These are phyloP conservation scores for Neurospora sp. DNA, from an alignment of 495 filamentous ascomycete genomes.

Conservation along the genomic window DNA sequence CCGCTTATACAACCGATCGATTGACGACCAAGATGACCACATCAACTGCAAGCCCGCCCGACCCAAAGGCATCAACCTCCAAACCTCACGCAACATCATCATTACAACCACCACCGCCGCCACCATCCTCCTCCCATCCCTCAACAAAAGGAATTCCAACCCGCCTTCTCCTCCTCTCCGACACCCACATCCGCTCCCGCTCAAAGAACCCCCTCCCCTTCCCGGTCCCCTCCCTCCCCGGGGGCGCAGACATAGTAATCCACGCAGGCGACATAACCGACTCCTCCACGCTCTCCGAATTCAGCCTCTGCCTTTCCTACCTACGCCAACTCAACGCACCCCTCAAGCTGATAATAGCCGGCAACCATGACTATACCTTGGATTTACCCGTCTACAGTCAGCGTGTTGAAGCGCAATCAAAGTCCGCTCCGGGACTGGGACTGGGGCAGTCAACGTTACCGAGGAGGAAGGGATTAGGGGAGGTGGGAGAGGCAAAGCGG, in stretches of 20 bases:
- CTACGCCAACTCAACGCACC: constrained; percentile 48
- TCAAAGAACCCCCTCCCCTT: constrained; percentile 14
- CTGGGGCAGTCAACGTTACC: background rate
- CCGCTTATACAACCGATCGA: no score
- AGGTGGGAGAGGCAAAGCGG: constrained; percentile 3
- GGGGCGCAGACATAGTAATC: constrained; percentile 46
- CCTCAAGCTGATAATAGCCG: constrained; percentile 72
- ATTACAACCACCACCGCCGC: no score
- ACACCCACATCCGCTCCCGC: constrained; percentile 39
- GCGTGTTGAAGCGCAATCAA: background rate
- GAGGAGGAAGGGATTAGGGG: background rate
- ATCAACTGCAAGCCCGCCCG: no score
- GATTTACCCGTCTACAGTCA: constrained; percentile 32
- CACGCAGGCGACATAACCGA: constrained; percentile 69
- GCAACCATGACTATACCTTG: constrained; percentile 69
- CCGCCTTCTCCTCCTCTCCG: constrained; percentile 50
- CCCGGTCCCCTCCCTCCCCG: background rate
- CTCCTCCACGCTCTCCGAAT: constrained; percentile 46
- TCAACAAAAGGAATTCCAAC: constrained; percentile 1
- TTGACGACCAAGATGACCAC: no score
- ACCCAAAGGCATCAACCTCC: no score
- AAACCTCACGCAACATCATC: no score
- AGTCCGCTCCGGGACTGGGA: background rate
- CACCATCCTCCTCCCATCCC: no score
- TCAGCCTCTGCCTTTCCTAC: constrained; percentile 41